phyloP scores from a whole-genome alignment of 202 grass and related monocot species.

The Schoenoplectus triqueter region DNA sequence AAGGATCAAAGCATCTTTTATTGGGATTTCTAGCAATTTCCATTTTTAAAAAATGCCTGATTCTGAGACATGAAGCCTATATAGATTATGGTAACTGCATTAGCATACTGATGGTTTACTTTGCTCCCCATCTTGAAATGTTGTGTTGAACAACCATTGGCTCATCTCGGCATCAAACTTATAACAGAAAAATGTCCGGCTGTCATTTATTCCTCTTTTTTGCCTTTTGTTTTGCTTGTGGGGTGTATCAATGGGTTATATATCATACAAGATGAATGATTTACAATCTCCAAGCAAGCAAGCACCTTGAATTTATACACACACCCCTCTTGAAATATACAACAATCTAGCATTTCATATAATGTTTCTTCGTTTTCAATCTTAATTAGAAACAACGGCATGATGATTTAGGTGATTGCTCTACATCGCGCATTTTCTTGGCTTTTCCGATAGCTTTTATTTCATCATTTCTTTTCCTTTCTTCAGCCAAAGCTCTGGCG shows the following conservation, averaged over 20 bases:
- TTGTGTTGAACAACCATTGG: background rate
- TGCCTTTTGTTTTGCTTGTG: background rate
- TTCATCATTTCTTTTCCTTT: conserved; percentile 70
- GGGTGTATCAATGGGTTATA: conserved; percentile 10
- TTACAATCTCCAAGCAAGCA: conserved; percentile 38
- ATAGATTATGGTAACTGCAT: background rate
- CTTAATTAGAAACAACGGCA: conserved; percentile 62
- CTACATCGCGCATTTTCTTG: conserved; percentile 51
- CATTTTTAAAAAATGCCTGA: background rate
- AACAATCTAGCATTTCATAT: background rate
- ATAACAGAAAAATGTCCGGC: background rate
- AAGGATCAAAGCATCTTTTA: background rate
- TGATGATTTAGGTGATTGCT: conserved; percentile 46
- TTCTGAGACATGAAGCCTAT: background rate
- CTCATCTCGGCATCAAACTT: background rate
- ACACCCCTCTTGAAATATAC: conserved; percentile 21
- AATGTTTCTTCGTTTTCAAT: conserved; percentile 11
- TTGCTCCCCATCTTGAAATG: background rate
- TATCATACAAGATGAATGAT: conserved; percentile 25
- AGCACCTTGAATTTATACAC: conserved; percentile 33
- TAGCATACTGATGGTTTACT: background rate
- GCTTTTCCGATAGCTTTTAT: conserved; percentile 61
- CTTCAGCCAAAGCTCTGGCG: conserved; percentile 53
- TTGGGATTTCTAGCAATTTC: background rate
- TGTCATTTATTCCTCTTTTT: background rate